Evolutionary conservation across 2,329 filamentous ascomycete genomes (phyloP), one percentile per base, ranked within the genome.

Genomic region (Drechslerella dactyloides): DNA sequence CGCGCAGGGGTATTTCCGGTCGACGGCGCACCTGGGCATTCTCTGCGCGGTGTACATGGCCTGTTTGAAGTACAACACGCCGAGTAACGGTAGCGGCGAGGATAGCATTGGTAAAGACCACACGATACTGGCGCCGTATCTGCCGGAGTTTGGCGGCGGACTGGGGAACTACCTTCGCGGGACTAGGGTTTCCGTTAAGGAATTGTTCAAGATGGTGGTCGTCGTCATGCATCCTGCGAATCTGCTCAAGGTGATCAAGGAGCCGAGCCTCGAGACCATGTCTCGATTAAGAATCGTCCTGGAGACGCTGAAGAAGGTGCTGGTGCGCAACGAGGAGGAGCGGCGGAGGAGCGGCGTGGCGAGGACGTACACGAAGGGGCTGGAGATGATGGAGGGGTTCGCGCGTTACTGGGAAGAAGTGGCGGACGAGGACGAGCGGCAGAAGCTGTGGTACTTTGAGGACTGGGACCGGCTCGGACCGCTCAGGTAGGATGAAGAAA

Each of bases 331-430:
- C 15, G 66, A 63, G 30, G 59, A 55, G 48, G 66, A 70, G 54
- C 53, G 66, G 24, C 27, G 66, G 40, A 21, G 51, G 23, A 63
- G 60, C 54, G 66, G 66, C 53, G 60, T 70, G n/a, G 66, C 63
- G 30, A 44, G 66, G 48, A 64, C 56, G 50, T 70, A 70, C 17
- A 64, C 66, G 10, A 70, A 70, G 55, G 66, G 66, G 11, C 54
- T 63, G 54, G 66, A 70, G 54, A 70, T 70, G 66, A 70, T 70
- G 66, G 66, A 70, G 40, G 66, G 66, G n/a, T 70, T 70, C 17
- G 66, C 60, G 53, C 27, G 33, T 54, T 64, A 70, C 33, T 70
- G 66, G 66, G 66, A 70, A 15, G 44, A 37, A 2, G n/a, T 33
- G 24, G 24, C 44, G 15, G 30, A 17, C 6, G 46, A 23, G 8